Evolutionary conservation across 257 asterid species (phyloP).

Genomic region (Lycium barbarum): DNA sequence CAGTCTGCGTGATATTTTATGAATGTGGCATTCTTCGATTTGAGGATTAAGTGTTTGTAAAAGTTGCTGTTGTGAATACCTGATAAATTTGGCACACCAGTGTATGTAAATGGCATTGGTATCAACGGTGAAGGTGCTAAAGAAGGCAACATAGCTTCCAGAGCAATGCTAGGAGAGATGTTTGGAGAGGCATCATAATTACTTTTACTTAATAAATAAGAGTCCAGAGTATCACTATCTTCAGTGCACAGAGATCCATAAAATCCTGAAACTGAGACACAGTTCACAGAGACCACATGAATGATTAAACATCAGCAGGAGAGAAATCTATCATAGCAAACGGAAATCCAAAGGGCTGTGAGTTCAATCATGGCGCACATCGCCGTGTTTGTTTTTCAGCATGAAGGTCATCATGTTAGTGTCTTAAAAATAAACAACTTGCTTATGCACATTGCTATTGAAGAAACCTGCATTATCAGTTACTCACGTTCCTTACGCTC

Average conservation of each 20-base stretch:
- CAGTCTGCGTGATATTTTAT: not conserved
- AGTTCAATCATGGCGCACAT: not conserved
- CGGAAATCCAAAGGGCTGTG: not conserved
- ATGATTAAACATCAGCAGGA: not conserved
- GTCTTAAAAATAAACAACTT: not conserved
- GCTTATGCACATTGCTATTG: not conserved
- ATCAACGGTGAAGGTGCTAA: slow-evolving; percentile 43
- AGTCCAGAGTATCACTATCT: not conserved
- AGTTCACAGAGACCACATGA: not conserved
- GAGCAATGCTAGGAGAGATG: slow-evolving; percentile 35
- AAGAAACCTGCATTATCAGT: not conserved
- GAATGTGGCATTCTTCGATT: not conserved
- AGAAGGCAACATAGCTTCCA: slow-evolving; percentile 23
- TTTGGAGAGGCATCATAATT: not conserved
- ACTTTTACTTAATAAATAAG: not conserved
- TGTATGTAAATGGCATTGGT: slow-evolving; percentile 43
- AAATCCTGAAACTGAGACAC: slow-evolving; percentile 36
- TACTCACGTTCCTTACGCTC: not conserved
- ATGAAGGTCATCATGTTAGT: not conserved
- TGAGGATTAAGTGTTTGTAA: not conserved
- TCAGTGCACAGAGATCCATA: slow-evolving; percentile 12
- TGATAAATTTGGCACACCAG: slow-evolving; percentile 44
- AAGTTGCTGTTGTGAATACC: slow-evolving; percentile 22
- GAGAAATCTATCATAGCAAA: not conserved
- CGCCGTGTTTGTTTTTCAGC: not conserved